These are phyloP conservation scores for Umbellularia californica DNA, from an alignment of 164 flowering plant species.

Conservation along the genomic window DNA sequence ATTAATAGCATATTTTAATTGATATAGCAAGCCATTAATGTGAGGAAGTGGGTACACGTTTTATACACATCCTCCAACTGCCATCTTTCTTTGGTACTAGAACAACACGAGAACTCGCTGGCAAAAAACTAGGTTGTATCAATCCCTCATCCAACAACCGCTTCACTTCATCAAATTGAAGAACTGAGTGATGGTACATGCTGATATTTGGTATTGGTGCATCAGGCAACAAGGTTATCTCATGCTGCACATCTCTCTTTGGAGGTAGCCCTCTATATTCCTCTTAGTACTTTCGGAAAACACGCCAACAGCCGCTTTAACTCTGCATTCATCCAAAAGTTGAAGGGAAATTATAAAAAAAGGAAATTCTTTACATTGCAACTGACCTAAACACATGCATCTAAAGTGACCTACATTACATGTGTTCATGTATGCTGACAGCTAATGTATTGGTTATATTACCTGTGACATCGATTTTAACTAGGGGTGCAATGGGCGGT, in stretches of 20 bases:
- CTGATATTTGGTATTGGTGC: neutral
- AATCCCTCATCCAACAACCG: conserved; percentile 8
- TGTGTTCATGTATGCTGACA: too few species aligned
- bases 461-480: too few species aligned
- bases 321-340: neutral
- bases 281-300: neutral
- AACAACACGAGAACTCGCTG: neutral
- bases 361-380: too few species aligned
- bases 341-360: too few species aligned
- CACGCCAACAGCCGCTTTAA: neutral
- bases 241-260: neutral
- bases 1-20: neutral
- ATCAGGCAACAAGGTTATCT: neutral
- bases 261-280: neutral
- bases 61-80: neutral
- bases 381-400: too few species aligned
- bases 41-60: neutral
- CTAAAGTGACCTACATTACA: too few species aligned
- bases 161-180: neutral
- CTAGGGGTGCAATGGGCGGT: too few species aligned
- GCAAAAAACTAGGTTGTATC: neutral
- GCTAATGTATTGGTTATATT: too few species aligned
- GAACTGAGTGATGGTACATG: neutral
- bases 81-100: neutral
- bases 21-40: neutral